These are phyloP conservation scores for Gremmenia infestans DNA, from an alignment of 2,329 filamentous ascomycete genomes.

Conservation along the genomic window DNA sequence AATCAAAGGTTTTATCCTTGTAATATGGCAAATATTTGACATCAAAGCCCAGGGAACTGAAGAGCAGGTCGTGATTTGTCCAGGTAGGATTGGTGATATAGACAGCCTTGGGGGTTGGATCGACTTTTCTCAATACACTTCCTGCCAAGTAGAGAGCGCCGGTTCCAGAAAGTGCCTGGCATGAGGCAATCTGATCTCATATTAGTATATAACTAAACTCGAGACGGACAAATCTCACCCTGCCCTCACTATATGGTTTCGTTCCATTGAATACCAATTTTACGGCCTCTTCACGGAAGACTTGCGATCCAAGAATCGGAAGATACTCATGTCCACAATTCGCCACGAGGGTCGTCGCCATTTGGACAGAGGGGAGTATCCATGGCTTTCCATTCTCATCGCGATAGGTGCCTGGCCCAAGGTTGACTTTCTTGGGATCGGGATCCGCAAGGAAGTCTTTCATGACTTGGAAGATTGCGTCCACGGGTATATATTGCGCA, in stretches of 20 bases:
- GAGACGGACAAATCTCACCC: slow-evolving; percentile 22
- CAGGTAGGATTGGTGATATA: slow-evolving; percentile 39
- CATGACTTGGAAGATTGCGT: slow-evolving; percentile 35
- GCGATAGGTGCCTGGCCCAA: slow-evolving; percentile 37
- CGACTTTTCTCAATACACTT: slow-evolving; percentile 25
- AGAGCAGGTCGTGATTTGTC: slow-evolving; percentile 38
- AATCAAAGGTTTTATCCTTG: slow-evolving; percentile 31
- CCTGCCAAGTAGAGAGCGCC: slow-evolving; percentile 36
- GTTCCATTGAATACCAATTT: slow-evolving; percentile 32
- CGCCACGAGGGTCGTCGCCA: slow-evolving; percentile 21
- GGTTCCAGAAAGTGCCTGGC: slow-evolving; percentile 38
- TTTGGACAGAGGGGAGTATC: slow-evolving; percentile 35
- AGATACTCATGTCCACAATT: slow-evolving; percentile 34
- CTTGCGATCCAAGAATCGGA: slow-evolving; percentile 33
- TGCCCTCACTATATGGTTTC: slow-evolving; percentile 23
- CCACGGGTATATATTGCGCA: slow-evolving; percentile 22
- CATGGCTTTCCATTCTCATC: slow-evolving; percentile 37
- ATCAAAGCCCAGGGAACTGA: slow-evolving; percentile 31
- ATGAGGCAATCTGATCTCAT: slow-evolving; percentile 30
- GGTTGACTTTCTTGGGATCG: slow-evolving; percentile 34
- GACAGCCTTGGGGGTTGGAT: slow-evolving; percentile 27
- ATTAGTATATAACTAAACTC: not conserved
- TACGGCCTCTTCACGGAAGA: slow-evolving; percentile 31
- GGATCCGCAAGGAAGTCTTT: slow-evolving; percentile 31
- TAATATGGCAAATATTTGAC: slow-evolving; percentile 35